Conservation (phyloP, 768 basidiomycete species). For the Dictyophora rubrovolvata region DNA sequence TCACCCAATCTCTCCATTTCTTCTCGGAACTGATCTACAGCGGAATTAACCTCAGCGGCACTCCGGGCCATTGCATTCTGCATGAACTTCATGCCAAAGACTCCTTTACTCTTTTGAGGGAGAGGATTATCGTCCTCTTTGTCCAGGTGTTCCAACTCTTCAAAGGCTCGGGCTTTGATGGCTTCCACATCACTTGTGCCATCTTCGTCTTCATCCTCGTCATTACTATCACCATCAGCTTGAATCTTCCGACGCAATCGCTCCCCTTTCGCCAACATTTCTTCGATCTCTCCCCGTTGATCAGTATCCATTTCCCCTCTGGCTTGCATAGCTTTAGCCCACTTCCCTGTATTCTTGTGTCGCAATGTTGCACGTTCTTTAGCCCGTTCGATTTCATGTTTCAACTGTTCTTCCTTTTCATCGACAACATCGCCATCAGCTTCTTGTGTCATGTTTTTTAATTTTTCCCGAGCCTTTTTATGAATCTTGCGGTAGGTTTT, state of each 20-base stretch:
- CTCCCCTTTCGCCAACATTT: conserved; percentile 81
- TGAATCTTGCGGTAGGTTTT: conserved; percentile 83
- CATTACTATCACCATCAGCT: conserved; percentile 36
- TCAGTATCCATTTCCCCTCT: conserved; percentile 59
- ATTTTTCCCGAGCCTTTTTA: conserved; percentile 63
- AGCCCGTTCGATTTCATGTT: conserved; percentile 71
- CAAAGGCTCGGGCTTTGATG: conserved; percentile 62
- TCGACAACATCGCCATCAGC: conserved; percentile 42
- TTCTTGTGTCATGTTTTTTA: conserved; percentile 31
- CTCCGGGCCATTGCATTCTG: conserved; percentile 75
- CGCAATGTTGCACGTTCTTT: conserved; percentile 81
- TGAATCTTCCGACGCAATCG: conserved; percentile 66
- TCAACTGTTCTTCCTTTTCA: conserved; percentile 43
- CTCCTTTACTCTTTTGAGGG: conserved; percentile 48
- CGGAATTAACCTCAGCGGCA: conserved; percentile 42
- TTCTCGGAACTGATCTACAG: conserved; percentile 61
- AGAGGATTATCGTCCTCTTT: conserved; percentile 17
- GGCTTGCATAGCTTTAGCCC: conserved; percentile 67
- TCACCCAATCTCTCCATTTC: conserved; percentile 46
- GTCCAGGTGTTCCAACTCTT: conserved; percentile 49
- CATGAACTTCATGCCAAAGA: conserved; percentile 99
- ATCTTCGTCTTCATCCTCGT: conserved; percentile 12
- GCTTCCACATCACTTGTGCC: conserved; percentile 22
- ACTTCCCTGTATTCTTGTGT: conserved; percentile 83
- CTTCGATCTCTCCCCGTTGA: conserved; percentile 59